Conservation (phyloP, 129 eudicot species). For the Tagetes erecta region DNA sequence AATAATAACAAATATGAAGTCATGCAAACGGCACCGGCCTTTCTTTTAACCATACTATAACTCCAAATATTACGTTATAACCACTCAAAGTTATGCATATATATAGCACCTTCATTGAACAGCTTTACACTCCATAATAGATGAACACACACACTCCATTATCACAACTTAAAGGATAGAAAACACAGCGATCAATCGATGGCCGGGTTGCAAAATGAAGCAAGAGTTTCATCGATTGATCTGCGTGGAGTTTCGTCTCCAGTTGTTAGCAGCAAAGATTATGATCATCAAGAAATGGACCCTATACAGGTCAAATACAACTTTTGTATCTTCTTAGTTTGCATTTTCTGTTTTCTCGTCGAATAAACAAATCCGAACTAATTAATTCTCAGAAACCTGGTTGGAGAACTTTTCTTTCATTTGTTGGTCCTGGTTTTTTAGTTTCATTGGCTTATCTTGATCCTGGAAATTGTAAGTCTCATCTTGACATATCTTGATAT, state of each 20-base stretch:
- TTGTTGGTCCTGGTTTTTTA: constrained; percentile 96
- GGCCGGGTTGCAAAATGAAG: constrained; percentile 45
- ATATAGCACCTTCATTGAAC: neutral
- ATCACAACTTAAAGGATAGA: neutral
- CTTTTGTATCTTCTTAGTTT: neutral
- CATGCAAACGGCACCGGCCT: constrained; percentile 27
- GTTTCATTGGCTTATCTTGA: constrained; percentile 96
- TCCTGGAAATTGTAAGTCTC: constrained; percentile 83
- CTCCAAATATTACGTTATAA: constrained; percentile 28
- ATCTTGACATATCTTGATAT: neutral
- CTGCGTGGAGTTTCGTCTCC: constrained; percentile 25
- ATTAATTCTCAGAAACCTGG: constrained; percentile 61
- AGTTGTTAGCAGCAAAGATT: constrained; percentile 8
- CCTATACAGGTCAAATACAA: constrained; percentile 31
- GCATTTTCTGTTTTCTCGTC: neutral
- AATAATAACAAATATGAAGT: neutral
- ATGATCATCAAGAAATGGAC: constrained; percentile 40
- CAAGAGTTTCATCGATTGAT: constrained; percentile 38
- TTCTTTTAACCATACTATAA: constrained; percentile 19
- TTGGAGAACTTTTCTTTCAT: constrained; percentile 71
- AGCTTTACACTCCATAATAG: constrained; percentile 2
- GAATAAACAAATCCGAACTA: no score
- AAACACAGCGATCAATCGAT: constrained; percentile 14
- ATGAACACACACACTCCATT: neutral
- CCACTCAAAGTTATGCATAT: neutral